Evolutionary conservation across 1,139 yeast species (phyloP).

Genomic region (Kodamaea arcana): DNA sequence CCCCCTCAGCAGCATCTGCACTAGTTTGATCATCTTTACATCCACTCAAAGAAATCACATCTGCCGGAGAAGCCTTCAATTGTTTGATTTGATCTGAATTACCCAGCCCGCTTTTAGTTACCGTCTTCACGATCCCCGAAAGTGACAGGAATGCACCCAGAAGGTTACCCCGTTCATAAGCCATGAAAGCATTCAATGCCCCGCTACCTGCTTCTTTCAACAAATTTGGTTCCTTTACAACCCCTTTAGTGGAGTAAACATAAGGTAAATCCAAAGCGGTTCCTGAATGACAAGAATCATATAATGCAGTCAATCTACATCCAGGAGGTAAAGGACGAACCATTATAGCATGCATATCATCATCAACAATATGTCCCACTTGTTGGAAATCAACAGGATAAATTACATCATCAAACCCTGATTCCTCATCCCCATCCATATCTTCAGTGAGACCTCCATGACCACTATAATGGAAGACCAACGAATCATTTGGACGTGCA

Average conservation of each 20-base stretch:
- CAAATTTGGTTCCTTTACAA: conserved; percentile 82
- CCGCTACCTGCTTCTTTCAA: conserved; percentile 82
- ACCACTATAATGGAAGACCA: conserved; percentile 87
- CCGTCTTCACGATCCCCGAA: conserved; percentile 47
- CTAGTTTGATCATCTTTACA: conserved; percentile 81
- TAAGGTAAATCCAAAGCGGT: conserved; percentile 87
- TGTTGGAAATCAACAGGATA: conserved; percentile 85
- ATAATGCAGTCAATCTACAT: conserved; percentile 80
- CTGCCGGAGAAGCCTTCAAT: conserved; percentile 80
- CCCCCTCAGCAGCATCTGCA: conserved; percentile 80
- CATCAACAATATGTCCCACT: conserved; percentile 77
- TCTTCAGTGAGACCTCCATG: conserved; percentile 89
- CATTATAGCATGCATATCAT: conserved; percentile 77
- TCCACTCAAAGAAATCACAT: conserved; percentile 81
- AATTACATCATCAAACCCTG: conserved; percentile 84
- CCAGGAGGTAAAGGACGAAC: conserved; percentile 78
- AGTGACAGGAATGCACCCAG: conserved; percentile 45
- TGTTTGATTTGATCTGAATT: conserved; percentile 32
- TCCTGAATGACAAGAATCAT: conserved; percentile 93
- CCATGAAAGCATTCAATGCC: conserved; percentile 64
- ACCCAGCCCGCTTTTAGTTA: conserved; percentile 24
- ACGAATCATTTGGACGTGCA: conserved; percentile 82
- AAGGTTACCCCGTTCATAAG: conserved; percentile 70
- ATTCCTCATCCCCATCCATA: conserved; percentile 84
- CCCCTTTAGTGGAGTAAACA: conserved; percentile 86